These are phyloP conservation scores for Talaromyces sp. DNA, from an alignment of 2,329 filamentous ascomycete genomes.

Conservation along the genomic window DNA sequence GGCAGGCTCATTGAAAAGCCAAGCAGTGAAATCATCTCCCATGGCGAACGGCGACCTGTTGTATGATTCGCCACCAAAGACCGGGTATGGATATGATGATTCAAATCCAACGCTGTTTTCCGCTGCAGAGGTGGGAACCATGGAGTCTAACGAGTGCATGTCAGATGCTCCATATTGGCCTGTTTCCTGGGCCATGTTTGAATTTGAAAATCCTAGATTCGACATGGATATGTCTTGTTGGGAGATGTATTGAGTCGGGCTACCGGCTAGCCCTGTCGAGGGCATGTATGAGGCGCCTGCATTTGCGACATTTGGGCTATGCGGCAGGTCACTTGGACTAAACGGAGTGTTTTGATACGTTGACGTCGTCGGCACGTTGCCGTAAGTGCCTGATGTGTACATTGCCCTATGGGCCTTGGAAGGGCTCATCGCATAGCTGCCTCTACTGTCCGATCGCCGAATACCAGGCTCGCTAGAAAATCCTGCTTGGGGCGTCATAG, in stretches of 20 bases:
- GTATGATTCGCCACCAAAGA: slow-evolving; percentile 74
- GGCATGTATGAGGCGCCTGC: slow-evolving; percentile 4
- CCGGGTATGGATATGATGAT: slow-evolving; percentile 59
- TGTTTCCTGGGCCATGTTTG: slow-evolving; percentile 1
- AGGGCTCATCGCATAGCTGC: slow-evolving; percentile 26
- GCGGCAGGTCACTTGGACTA: slow-evolving; percentile 16
- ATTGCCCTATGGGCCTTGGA: slow-evolving; percentile 14
- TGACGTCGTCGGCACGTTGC: slow-evolving; percentile 1
- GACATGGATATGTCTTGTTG: slow-evolving; percentile 19
- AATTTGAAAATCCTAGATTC: slow-evolving; percentile 13
- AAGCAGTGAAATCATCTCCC: slow-evolving; percentile 82
- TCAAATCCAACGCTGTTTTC: slow-evolving; percentile 30
- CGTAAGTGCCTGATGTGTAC: slow-evolving; percentile 20
- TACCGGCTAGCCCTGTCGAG: not conserved
- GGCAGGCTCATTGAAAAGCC: slow-evolving; percentile 69
- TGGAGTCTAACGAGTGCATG: slow-evolving; percentile 22
- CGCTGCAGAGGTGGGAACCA: slow-evolving; percentile 21
- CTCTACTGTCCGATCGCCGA: slow-evolving; percentile 23
- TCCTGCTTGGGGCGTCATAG: slow-evolving; percentile 21
- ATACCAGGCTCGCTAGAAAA: slow-evolving; percentile 20
- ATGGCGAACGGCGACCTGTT: slow-evolving; percentile 85
- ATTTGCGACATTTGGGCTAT: slow-evolving; percentile 15
- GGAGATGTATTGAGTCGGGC: slow-evolving; percentile 6
- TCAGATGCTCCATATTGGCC: slow-evolving; percentile 8
- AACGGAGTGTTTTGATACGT: slow-evolving; percentile 14